Percentiles rank a stretch among this genome's conserved stretches.
phyloP scores from a whole-genome alignment of 1,284 basidiomycete species.

The Melampsora larici-populina region DNA sequence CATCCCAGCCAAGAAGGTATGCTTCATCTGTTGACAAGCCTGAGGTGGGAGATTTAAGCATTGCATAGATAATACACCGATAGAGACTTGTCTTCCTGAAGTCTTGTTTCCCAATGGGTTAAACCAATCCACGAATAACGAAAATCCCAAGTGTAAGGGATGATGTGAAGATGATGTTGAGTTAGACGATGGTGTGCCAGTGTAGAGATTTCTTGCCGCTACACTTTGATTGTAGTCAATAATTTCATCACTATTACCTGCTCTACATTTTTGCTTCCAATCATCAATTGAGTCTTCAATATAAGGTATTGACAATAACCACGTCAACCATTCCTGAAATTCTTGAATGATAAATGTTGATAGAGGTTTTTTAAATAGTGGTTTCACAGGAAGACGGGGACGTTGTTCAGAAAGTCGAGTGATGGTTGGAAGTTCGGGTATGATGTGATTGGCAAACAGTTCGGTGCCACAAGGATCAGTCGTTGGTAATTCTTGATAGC shows the following conservation, averaged over 20 bases:
- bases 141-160: neutral
- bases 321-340: too few species aligned
- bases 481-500: neutral
- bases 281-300: conserved; percentile 26
- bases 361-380: neutral
- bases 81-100: neutral
- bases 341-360: conserved; percentile 12
- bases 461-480: neutral
- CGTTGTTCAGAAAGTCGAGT: neutral
- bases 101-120: conserved; percentile 14
- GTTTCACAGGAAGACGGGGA: neutral
- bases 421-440: neutral
- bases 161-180: neutral
- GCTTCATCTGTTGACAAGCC: neutral
- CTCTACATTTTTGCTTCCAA: neutral
- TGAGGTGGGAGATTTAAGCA: neutral
- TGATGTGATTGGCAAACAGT: neutral
- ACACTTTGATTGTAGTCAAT: neutral
- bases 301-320: conserved; percentile 10
- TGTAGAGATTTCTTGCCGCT: neutral
- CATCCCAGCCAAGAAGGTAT: conserved; percentile 6
- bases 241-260: neutral
- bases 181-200: neutral
- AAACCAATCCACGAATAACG: too few species aligned
- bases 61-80: neutral